Evolutionary conservation across 2,329 filamentous ascomycete species (phyloP).

Genomic region (Colletotrichum sublineola): DNA sequence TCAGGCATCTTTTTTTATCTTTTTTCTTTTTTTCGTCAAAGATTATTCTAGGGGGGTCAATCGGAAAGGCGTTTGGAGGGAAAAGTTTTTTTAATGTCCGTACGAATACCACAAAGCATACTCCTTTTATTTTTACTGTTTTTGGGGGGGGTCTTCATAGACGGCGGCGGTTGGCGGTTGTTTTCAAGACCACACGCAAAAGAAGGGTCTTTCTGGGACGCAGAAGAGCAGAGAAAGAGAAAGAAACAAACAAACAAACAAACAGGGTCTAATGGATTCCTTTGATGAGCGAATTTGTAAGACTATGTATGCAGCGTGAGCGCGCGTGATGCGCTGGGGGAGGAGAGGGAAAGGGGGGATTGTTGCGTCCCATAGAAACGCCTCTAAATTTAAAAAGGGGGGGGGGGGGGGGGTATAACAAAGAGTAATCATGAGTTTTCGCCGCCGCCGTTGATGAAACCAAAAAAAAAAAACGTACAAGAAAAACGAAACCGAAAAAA

Average conservation of each 20-base stretch:
- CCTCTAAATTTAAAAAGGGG: conserved; percentile 26
- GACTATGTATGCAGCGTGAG: conserved; percentile 17
- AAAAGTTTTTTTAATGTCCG: conserved; percentile 3
- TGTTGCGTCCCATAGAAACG: conserved; percentile 15
- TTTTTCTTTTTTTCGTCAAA: background rate
- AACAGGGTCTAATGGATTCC: background rate
- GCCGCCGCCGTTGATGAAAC: conserved; percentile 6
- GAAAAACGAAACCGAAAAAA: no score
- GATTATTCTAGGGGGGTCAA: background rate
- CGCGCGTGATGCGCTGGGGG: background rate
- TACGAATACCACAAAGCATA: conserved; percentile 15
- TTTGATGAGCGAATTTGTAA: conserved; percentile 28
- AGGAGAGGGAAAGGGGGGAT: background rate
- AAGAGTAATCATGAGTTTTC: conserved; percentile 29
- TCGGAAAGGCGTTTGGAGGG: conserved; percentile 21
- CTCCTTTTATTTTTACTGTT: background rate
- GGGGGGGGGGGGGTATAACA: conserved; percentile 38
- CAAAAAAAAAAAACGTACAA: background rate
- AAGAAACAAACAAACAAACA: background rate
- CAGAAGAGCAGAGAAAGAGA: background rate
- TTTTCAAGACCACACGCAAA: background rate
- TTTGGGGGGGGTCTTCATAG: background rate
- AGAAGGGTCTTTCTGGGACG: no score
- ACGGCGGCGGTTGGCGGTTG: background rate
- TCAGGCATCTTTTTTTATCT: background rate